Evolutionary conservation across 1,284 basidiomycete species (phyloP), one percentile per base, ranked within the genome.

Genomic region (Marasmius fiardii): DNA sequence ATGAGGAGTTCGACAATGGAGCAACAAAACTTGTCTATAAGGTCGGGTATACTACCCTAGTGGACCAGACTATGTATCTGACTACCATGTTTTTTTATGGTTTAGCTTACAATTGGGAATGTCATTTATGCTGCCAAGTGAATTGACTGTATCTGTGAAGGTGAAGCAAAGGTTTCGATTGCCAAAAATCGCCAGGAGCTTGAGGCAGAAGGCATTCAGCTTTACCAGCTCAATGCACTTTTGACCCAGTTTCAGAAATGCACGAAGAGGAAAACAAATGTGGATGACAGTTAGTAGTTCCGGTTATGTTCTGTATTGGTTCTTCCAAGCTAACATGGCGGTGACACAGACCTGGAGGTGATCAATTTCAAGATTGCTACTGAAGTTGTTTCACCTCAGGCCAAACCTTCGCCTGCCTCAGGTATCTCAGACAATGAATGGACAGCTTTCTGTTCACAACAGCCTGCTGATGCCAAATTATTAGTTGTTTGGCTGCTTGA

Each of bases 401-500:
- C 6, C 5, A 21, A 16, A 4, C 48, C 48, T 4, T 50, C 48
- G 10, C 48, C 28, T n/a, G 48, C 48, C 34, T 50, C 48, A 14
- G 48, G 48, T 4, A 14, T 14, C 21, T 33, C 28, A 11, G 11
- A 12, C 11, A 18, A 50, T 16, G 48, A 8, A 16, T 35, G 34
- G 34, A 16, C n/a, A n/a, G n/a, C n/a, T 31, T 33, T 33, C n/a
- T 34, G 4, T 11, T 3, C 14, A 14, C 7, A 4, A 33, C 11
- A 18, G n/a, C n/a, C n/a, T n/a, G n/a, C n/a, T 14, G 26, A 5
- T 6, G 7, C 12, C 12, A 18, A 50, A 6, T 14, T 18, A 6
- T 6, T 7, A 18, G n/a, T 45, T 21, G 28, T 52, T 0, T 58
- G 58, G 58, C 37, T 60, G 2, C 43, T 57, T 8, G 58, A 60